These are phyloP conservation scores for Wickerhamiella nectarea DNA, from an alignment of 805 yeast species.

Conservation along the genomic window DNA sequence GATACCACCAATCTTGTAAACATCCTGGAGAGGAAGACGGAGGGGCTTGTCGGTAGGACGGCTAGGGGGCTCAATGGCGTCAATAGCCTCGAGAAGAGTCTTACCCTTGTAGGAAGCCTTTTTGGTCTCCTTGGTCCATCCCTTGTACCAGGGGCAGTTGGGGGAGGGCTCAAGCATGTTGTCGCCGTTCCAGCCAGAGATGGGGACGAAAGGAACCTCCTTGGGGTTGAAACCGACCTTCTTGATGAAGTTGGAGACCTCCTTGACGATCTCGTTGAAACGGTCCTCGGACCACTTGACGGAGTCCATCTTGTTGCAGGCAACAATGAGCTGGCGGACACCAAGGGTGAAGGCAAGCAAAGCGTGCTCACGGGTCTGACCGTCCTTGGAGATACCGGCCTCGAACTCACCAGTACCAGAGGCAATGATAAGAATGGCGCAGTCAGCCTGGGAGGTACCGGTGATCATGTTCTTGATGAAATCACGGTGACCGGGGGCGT, in stretches of 20 bases:
- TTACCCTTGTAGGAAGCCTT: slow-evolving; percentile 58
- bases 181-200: slow-evolving; percentile 89
- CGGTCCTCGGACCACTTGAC: slow-evolving; percentile 76
- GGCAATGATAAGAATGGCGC: slow-evolving; percentile 82
- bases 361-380: slow-evolving; percentile 94
- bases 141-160: slow-evolving; percentile 82
- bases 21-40: slow-evolving; percentile 82
- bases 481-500: slow-evolving; percentile 95
- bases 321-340: slow-evolving; percentile 75
- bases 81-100: slow-evolving; percentile 76
- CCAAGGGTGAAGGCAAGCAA: slow-evolving; percentile 80
- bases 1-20: slow-evolving; percentile 86
- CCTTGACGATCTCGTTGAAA: slow-evolving; percentile 96
- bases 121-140: slow-evolving; percentile 71
- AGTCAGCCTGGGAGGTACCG: slow-evolving; percentile 89
- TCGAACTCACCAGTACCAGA: slow-evolving; percentile 92
- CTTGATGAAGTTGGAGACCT: slow-evolving; percentile 96
- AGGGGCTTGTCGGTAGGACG: slow-evolving; percentile 81
- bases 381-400: slow-evolving; percentile 90
- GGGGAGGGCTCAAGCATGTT: slow-evolving; percentile 76
- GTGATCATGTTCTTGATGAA: slow-evolving; percentile 93
- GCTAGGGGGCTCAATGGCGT: slow-evolving; percentile 63
- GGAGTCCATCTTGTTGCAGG: slow-evolving; percentile 91
- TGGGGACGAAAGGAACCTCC: slow-evolving; percentile 91
- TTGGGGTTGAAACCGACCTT: slow-evolving; percentile 99